phyloP scores from a whole-genome alignment of 2,329 filamentous ascomycete genomes.

The Nectriaceae sp. region DNA sequence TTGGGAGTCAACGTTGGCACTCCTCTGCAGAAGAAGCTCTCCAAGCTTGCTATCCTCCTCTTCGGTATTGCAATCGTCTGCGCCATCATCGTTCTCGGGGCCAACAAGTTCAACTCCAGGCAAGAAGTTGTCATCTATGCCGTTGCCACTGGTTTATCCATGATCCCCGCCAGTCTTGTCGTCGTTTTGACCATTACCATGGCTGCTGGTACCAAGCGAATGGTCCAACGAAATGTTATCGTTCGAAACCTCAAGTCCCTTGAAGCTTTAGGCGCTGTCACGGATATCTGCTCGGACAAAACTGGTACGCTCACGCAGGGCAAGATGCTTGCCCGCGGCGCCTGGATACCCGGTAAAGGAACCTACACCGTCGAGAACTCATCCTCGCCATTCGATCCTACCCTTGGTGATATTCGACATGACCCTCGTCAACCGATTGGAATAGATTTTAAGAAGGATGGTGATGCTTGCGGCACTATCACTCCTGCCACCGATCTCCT shows the following conservation, averaged over 20 bases:
- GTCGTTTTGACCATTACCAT: slow-evolving; percentile 62
- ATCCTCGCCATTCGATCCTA: slow-evolving; percentile 59
- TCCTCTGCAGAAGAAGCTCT: slow-evolving; percentile 67
- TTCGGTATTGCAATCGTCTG: slow-evolving; percentile 49
- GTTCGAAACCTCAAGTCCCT: slow-evolving; percentile 53
- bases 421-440: slow-evolving; percentile 33
- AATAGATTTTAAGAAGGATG: slow-evolving; percentile 39
- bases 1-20: slow-evolving; percentile 58
- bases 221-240: slow-evolving; percentile 55
- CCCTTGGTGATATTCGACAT: slow-evolving; percentile 48
- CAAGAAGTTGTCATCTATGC: slow-evolving; percentile 62
- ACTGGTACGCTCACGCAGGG: slow-evolving; percentile 65
- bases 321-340: slow-evolving; percentile 63
- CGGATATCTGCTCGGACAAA: no score
- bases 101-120: slow-evolving; percentile 39
- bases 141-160: slow-evolving; percentile 49
- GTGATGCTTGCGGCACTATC: slow-evolving; percentile 26
- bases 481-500: slow-evolving; percentile 36
- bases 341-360: slow-evolving; percentile 59
- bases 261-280: slow-evolving; percentile 65
- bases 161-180: slow-evolving; percentile 53
- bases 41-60: slow-evolving; percentile 65
- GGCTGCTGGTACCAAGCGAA: slow-evolving; percentile 53
- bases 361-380: slow-evolving; percentile 59
- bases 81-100: slow-evolving; percentile 41